Conservation (phyloP, 768 basidiomycete genomes). For the Tylopilus cervinicoccineus region DNA sequence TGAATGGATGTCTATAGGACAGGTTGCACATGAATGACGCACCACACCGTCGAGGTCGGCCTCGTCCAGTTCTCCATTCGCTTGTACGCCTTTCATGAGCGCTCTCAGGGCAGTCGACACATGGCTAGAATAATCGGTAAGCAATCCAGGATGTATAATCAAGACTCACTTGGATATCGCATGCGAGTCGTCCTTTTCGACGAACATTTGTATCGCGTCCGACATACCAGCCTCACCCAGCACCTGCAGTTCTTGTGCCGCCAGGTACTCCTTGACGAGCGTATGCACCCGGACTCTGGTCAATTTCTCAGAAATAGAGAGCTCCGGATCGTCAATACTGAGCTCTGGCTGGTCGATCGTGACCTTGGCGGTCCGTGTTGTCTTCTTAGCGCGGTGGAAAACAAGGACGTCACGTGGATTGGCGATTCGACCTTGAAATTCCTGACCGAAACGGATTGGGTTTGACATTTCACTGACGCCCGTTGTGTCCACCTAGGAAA, state of each 20-base stretch:
- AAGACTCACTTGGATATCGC: constrained; percentile 80
- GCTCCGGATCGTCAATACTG: constrained; percentile 71
- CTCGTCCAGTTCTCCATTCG: constrained; percentile 65
- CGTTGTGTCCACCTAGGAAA: constrained; percentile 76
- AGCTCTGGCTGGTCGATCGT: constrained; percentile 73
- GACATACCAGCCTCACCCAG: constrained; percentile 88
- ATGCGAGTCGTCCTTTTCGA: constrained; percentile 96
- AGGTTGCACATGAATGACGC: constrained; percentile 16
- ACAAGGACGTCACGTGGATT: constrained; percentile 93
- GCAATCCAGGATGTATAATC: neutral
- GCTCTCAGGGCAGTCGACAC: constrained; percentile 54
- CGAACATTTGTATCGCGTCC: constrained; percentile 91
- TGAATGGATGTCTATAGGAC: neutral
- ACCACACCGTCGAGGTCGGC: constrained; percentile 74
- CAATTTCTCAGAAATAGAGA: constrained; percentile 67
- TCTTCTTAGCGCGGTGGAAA: constrained; percentile 80
- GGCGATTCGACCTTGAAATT: constrained; percentile 86
- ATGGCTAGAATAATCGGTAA: constrained; percentile 45
- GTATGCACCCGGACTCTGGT: constrained; percentile 81
- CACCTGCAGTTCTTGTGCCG: constrained; percentile 90
- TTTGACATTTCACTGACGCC: constrained; percentile 90
- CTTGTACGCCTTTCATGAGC: constrained; percentile 65
- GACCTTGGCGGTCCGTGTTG: constrained; percentile 46
- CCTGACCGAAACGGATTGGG: constrained; percentile 94
- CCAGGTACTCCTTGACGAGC: constrained; percentile 87